Evolutionary conservation across 2,329 filamentous ascomycete genomes (phyloP), one percentile per base, ranked within the genome.

Genomic region (Hypoxylon sp.): DNA sequence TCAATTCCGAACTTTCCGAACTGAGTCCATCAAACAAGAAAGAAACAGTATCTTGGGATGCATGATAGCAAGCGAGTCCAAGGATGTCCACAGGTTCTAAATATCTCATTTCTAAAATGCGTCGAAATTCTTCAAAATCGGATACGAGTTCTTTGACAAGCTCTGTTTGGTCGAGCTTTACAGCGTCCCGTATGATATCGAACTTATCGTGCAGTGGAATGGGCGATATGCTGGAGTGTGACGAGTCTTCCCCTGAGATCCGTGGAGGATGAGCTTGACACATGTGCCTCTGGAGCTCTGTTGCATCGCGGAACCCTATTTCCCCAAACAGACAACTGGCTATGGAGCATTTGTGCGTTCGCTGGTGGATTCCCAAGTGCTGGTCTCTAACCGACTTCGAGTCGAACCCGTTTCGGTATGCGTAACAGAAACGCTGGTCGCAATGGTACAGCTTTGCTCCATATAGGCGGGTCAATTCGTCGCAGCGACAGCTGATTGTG

Each of bases 371-470:
- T 14, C 32, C 7, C 14, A 57, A 34, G 12, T 67, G 64, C 27
- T 12, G 9, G 5, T 60, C 51, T 25, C 64, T 60, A 7, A 2
- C 16, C 29, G 5, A 3, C 12, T 23, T 47, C 11, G 46, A 63
- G 9, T 47, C 30, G 27, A 67, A 63, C 3, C 60, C 64, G 27
- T 14, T 47, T 16, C 19, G 50, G 16, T 63, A 67, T 39, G 60
- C 60, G n/a, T 61, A n/a, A 27, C 64, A 67, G 23, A 53, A 63
- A 21, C 32, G 25, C 39, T 67, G 64, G 23, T 67, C 41, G 16
- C 64, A 67, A 48, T 61, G 16, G 29, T 63, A 63, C 30, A 61
- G 21, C 14, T 50, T 56, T 14, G 39, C 30, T 37, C 64, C 55
- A 14, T 67, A 67, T 9, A 57, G 27, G 4, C n/a, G 55, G 14